phyloP scores from a whole-genome alignment of 805 yeast genomes.

The Teunomyces gatunensis region DNA sequence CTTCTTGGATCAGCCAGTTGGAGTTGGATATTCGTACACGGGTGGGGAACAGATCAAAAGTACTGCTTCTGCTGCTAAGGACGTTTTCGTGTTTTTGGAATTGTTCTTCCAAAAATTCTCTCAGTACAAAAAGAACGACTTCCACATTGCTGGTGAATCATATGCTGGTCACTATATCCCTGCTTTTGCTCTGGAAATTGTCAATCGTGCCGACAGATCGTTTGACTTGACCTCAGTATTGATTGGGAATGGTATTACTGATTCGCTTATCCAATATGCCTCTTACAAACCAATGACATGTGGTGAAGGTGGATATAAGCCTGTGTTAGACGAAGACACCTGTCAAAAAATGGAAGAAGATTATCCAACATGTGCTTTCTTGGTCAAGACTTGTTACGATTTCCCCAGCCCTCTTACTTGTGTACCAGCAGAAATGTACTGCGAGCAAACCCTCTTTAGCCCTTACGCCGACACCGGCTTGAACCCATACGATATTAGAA shows the following conservation, averaged over 20 bases:
- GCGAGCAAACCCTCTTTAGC: slow-evolving; percentile 24
- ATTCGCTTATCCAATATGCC: slow-evolving; percentile 38
- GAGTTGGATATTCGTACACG: slow-evolving; percentile 23
- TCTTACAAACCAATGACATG: slow-evolving; percentile 46
- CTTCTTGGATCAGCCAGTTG: slow-evolving; percentile 27
- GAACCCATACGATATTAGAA: slow-evolving; percentile 65
- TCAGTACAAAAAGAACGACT: slow-evolving; percentile 15
- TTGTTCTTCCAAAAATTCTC: slow-evolving; percentile 26
- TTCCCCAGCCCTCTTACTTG: slow-evolving; percentile 34
- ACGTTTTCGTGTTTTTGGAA: slow-evolving; percentile 22
- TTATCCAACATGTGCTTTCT: slow-evolving; percentile 33
- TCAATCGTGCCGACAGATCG: slow-evolving; percentile 20
- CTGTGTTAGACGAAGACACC: slow-evolving; percentile 31
- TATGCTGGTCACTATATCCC: slow-evolving; percentile 28
- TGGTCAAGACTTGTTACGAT: slow-evolving; percentile 30
- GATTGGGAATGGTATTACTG: slow-evolving; percentile 47
- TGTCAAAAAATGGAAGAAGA: slow-evolving; percentile 35
- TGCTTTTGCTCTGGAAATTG: slow-evolving; percentile 20
- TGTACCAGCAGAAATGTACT: slow-evolving; percentile 37
- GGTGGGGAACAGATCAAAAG: slow-evolving; percentile 14
- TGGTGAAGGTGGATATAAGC: slow-evolving; percentile 43
- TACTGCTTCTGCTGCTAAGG: slow-evolving; percentile 20
- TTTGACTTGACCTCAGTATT: slow-evolving; percentile 36
- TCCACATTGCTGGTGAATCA: slow-evolving; percentile 27
- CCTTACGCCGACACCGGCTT: slow-evolving; percentile 48